Evolutionary conservation across 176 grass and related monocot genomes (phyloP).

Genomic region (Alloteropsis semialata): DNA sequence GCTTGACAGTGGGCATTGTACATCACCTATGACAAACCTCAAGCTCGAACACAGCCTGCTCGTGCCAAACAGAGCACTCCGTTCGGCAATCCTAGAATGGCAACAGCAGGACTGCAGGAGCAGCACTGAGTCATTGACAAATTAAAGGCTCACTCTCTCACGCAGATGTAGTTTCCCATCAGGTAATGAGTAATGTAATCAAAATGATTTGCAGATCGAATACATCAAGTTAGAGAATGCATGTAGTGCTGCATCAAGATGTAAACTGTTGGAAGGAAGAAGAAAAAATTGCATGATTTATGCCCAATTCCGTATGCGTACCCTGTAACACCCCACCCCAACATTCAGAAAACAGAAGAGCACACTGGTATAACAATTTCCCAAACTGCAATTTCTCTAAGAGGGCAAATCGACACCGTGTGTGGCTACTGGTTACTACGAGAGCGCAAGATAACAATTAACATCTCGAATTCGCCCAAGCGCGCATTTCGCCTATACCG

Average conservation of each 20-base stretch:
- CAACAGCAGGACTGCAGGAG: constrained; percentile 11
- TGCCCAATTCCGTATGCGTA: not conserved
- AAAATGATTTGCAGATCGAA: not conserved
- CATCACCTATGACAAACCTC: constrained; percentile 57
- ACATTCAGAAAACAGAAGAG: not conserved
- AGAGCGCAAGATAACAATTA: no score
- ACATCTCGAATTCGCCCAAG: no score
- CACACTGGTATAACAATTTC: not conserved
- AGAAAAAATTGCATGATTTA: not conserved
- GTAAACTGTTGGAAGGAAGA: not conserved
- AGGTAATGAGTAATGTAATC: not conserved
- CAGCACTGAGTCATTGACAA: not conserved
- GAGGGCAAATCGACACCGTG: not conserved
- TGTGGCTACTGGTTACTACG: no score
- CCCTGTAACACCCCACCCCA: not conserved
- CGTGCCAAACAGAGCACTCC: constrained; percentile 45
- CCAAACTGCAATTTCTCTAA: not conserved
- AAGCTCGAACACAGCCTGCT: constrained; percentile 40
- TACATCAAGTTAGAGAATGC: not conserved
- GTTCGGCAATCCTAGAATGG: constrained; percentile 55
- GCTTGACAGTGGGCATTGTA: constrained; percentile 48
- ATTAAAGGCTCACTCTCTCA: not conserved
- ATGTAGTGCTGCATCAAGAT: not conserved
- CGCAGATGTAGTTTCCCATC: not conserved
- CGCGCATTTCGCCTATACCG: no score